phyloP scores from a whole-genome alignment of 176 grass and related monocot species.

The Dendrocalamus sinicus region DNA sequence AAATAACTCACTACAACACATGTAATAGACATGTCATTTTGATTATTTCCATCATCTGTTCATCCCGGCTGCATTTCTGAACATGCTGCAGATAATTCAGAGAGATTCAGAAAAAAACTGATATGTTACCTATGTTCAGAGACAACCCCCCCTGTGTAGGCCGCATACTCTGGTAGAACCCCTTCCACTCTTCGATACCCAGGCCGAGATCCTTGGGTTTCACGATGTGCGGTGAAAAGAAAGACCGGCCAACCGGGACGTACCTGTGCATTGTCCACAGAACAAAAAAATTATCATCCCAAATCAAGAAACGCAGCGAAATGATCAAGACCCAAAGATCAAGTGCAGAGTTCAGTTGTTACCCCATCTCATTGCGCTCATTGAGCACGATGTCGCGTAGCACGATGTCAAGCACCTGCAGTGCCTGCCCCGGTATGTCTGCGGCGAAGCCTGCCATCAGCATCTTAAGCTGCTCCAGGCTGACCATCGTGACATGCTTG shows the following conservation, averaged over 20 bases:
- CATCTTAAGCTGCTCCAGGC: conserved; percentile 51
- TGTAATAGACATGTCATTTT: too few relatives aligned
- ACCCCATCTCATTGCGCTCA: conserved; percentile 36
- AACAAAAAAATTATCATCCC: neutral
- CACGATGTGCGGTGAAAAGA: conserved; percentile 58
- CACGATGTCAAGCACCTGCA: conserved; percentile 59
- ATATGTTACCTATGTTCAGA: conserved; percentile 58
- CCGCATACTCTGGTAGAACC: conserved; percentile 81
- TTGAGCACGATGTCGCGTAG: conserved; percentile 56
- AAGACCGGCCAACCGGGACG: conserved; percentile 61
- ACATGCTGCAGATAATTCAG: neutral
- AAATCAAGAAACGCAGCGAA: neutral
- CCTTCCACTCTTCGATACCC: conserved; percentile 60
- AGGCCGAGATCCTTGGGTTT: neutral
- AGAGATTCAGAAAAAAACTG: neutral
- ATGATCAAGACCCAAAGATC: neutral
- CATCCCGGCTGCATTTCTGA: neutral
- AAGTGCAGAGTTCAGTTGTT: neutral
- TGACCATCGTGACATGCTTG: conserved; percentile 38
- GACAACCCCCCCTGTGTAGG: conserved; percentile 75
- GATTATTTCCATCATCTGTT: too few relatives aligned
- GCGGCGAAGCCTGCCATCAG: conserved; percentile 45
- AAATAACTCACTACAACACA: too few relatives aligned
- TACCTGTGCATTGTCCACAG: conserved; percentile 37
- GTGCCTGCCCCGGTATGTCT: conserved; percentile 50